Evolutionary conservation across 495 filamentous ascomycete genomes (phyloP), one percentile per base, ranked within the genome.

Genomic region (Glonium stellatum): DNA sequence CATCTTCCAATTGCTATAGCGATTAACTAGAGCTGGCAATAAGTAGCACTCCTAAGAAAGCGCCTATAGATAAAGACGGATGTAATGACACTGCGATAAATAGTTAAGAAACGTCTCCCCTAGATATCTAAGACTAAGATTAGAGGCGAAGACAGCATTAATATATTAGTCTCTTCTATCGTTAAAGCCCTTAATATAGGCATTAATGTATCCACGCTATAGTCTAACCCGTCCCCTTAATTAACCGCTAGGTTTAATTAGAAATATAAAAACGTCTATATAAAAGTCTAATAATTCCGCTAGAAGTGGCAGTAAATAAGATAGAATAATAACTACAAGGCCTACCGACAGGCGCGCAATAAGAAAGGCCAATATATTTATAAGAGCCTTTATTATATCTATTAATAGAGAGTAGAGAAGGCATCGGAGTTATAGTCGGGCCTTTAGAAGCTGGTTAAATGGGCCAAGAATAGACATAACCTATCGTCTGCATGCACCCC

Each of bases 371-470:
- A 54, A 54, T 37, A 31, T 31, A 54, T 54, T 34, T 37, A 48
- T 48, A 48, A 48, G 18, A 48, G 46, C 46, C 46, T 48, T 22
- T 48, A 48, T 48, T 9, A 48, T 48, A 48, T 18, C 18, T 48
- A 48, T 48, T 48, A 54, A 23, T n/a, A 54, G 22, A 54, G 51
- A 54, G 51, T 34, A 54, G 51, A 54, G 15, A 34, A 54, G 34
- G 51, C 19, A 34, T 54, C 15, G 5, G 15, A 54, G 51, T 34
- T 54, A 31, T 54, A 54, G 35, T 39, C 15, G 21, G 54, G 37
- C 54, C 54, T 57, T 37, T 57, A 46, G 54, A 39, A 46, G 6
- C 54, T 57, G 15, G 54, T 57, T 42, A 57, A 57, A 46, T 57
- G 22, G 54, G 34, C 54, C 15, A 57, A 57, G 21, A 46, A 57